These are phyloP conservation scores for Ceratocystis ficicola DNA, from an alignment of 2,329 filamentous ascomycete species.

Conservation along the genomic window DNA sequence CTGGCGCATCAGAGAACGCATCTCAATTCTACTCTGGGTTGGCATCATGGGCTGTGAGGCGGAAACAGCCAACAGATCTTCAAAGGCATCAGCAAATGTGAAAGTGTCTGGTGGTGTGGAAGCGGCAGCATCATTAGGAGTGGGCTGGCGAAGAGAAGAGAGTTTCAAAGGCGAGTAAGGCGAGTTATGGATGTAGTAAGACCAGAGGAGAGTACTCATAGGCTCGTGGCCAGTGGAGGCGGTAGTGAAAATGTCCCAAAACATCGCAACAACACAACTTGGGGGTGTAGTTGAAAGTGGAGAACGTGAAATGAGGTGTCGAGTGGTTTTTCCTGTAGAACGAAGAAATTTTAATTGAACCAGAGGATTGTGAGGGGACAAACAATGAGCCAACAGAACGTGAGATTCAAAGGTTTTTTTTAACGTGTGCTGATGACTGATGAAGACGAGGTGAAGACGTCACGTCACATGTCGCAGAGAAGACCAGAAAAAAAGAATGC, in stretches of 20 bases:
- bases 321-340: neutral
- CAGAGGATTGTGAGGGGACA: neutral
- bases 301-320: neutral
- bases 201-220: conserved; percentile 18
- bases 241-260: conserved; percentile 20
- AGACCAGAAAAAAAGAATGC: no score
- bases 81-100: conserved; percentile 46
- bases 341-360: neutral
- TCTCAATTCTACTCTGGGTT: conserved; percentile 30
- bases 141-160: conserved; percentile 36
- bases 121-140: conserved; percentile 34
- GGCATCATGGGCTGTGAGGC: conserved; percentile 34
- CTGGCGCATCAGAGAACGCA: conserved; percentile 30
- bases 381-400: no score
- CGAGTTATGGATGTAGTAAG: conserved; percentile 26
- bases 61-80: conserved; percentile 43
- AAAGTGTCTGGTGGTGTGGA: conserved; percentile 32
- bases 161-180: conserved; percentile 38
- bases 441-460: no score
- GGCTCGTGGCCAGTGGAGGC: conserved; percentile 12
- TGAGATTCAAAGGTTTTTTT: no score
- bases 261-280: conserved; percentile 7
- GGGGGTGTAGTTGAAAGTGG: neutral
- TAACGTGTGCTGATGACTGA: no score
- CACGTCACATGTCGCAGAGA: no score